Evolutionary conservation across 2,329 filamentous ascomycete species (phyloP), one percentile per base, ranked within the genome.

Genomic region (Fusarium euwallaceae): DNA sequence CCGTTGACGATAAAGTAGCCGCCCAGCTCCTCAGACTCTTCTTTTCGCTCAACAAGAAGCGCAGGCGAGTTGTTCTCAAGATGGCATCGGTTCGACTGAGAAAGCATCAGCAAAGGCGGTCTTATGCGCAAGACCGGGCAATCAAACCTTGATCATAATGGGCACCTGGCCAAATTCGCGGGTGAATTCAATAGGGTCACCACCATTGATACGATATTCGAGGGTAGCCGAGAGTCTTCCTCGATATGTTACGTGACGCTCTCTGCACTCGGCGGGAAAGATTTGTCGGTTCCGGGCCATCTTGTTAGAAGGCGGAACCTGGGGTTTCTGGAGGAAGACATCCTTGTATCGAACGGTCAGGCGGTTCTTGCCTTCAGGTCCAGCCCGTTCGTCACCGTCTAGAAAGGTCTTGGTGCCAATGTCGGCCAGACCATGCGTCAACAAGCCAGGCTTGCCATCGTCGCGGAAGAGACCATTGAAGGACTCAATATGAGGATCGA

Each of bases 1-100:
- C 97, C 97, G 82, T 99, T 99, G 79, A 99, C 94, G 79, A 99
- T 92, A 81, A 98, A 99, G 83, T 98, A 99, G 53, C 97, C 97
- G 41, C 97, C 97, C 36, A 98, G 85, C 83, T 99, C 97, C 83
- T 99, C 97, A 0, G 95, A 94, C 83, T 99, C 97, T 84, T 99
- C 97, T 82, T 98, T 97, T 70, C 91, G 91, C 73, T 93, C 88
- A 34, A 98, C 95, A 17, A 99, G 88, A 79, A 93, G 88, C 12
- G 92, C 92, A 0, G 97, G 97, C 7, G 94, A 92, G 78, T 95
- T 92, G 72, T 93, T 93, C 82, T 97, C 92, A 29, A 99, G 89
- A 81, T 99, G 95, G 81, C 97, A 99, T 82, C 92, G 89, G 82
- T 95, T 97, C 69, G 95, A 97, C 92, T 95, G 78, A 9, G 27